Percentiles rank a stretch among this genome's conserved stretches.
Evolutionary conservation across 768 basidiomycete species (phyloP).

Genomic region (Xanthoconium purpureum): DNA sequence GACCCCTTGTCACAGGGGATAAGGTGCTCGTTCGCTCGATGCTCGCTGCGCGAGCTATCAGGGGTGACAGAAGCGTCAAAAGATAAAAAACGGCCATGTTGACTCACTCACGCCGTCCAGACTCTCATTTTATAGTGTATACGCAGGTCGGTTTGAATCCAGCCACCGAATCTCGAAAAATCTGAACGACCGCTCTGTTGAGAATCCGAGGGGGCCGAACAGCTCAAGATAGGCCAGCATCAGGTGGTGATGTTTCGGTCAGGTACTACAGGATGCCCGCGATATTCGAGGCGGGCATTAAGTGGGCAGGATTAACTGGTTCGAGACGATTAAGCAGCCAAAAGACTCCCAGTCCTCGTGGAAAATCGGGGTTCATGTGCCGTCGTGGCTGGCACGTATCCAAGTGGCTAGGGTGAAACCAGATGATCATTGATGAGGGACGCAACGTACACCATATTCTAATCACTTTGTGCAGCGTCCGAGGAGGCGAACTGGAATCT

Average conservation of each 20-base stretch:
- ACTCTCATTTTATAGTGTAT: not conserved
- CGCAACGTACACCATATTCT: too few relatives aligned
- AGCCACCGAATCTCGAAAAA: not conserved
- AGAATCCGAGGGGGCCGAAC: not conserved
- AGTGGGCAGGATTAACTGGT: not conserved
- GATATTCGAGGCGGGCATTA: conserved; percentile 31
- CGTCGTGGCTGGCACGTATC: not conserved
- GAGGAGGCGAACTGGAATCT: too few relatives aligned
- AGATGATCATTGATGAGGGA: too few relatives aligned
- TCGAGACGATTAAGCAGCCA: not conserved
- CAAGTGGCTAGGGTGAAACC: too few relatives aligned
- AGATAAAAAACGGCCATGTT: conserved; percentile 1
- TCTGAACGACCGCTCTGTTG: too few relatives aligned
- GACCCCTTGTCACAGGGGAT: conserved; percentile 28
- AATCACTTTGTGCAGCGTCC: too few relatives aligned
- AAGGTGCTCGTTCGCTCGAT: not conserved
- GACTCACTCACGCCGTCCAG: not conserved
- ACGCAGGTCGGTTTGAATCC: not conserved
- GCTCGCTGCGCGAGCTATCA: not conserved
- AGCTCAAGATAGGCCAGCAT: not conserved
- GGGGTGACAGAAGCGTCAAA: not conserved
- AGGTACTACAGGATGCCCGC: not conserved
- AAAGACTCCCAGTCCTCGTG: not conserved
- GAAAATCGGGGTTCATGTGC: conserved; percentile 4
- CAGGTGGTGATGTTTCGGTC: not conserved